Evolutionary conservation across 2,329 filamentous ascomycete genomes (phyloP).

Genomic region (Fusarium guadeloupense): DNA sequence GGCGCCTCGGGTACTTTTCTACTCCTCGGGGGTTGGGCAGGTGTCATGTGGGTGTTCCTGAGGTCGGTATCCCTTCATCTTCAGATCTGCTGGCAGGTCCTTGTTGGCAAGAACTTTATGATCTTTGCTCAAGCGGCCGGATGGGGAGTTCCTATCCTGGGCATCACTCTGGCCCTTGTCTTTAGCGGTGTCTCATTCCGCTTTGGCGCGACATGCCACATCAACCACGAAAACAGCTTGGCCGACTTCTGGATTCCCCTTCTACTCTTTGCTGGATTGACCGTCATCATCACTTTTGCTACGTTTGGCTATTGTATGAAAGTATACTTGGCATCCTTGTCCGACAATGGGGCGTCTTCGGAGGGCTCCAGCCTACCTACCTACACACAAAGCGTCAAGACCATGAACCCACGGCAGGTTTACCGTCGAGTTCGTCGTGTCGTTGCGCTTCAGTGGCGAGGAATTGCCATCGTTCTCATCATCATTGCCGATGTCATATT

Average conservation of each 20-base stretch:
- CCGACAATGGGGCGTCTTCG: slow-evolving; percentile 75
- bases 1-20: slow-evolving; percentile 89
- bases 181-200: slow-evolving; percentile 94
- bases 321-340: slow-evolving; percentile 87
- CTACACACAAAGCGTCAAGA: slow-evolving; percentile 78
- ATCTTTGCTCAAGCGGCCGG: slow-evolving; percentile 81
- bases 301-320: slow-evolving; percentile 95
- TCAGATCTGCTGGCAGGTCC: slow-evolving; percentile 97
- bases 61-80: slow-evolving; percentile 91
- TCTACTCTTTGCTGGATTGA: slow-evolving; percentile 77
- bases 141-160: slow-evolving; percentile 83
- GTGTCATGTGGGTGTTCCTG: slow-evolving; percentile 90
- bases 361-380: slow-evolving; percentile 74
- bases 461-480: slow-evolving; percentile 87
- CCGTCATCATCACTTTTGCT: slow-evolving; percentile 81
- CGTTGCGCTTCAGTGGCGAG: slow-evolving; percentile 92
- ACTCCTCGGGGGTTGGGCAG: slow-evolving; percentile 84
- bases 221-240: slow-evolving; percentile 88
- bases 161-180: slow-evolving; percentile 78
- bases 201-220: slow-evolving; percentile 91
- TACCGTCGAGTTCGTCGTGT: slow-evolving; percentile 88
- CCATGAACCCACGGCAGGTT: slow-evolving; percentile 83
- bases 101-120: slow-evolving; percentile 90
- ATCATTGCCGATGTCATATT: slow-evolving; percentile 93
- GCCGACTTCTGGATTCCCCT: slow-evolving; percentile 91